A percentile compares a stretch with the other conserved stretches of the same genome.
These are phyloP conservation scores for Mucor irregularis DNA, from an alignment of 371 early-diverging fungal species.

Conservation along the genomic window DNA sequence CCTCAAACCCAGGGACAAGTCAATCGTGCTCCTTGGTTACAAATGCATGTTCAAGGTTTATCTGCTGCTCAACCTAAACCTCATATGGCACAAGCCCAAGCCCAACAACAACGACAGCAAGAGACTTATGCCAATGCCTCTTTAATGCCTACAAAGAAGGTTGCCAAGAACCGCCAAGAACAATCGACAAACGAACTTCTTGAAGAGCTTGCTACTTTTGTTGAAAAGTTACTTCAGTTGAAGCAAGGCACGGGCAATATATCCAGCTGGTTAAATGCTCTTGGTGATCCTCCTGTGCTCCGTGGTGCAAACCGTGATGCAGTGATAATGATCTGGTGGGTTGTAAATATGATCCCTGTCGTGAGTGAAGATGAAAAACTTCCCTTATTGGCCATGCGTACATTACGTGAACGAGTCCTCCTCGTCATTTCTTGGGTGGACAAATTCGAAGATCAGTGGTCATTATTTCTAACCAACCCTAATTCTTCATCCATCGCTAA, in stretches of 20 bases:
- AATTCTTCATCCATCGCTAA: slow-evolving; percentile 1
- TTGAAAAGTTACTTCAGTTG: slow-evolving; percentile 6
- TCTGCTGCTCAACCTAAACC: slow-evolving; percentile 19
- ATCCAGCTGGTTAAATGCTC: slow-evolving; percentile 16
- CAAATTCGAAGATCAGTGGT: slow-evolving; percentile 34
- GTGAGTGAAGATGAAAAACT: slow-evolving; percentile 49
- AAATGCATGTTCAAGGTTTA: slow-evolving; percentile 28
- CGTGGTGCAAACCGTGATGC: slow-evolving; percentile 28
- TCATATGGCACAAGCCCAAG: background rate
- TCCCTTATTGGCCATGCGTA: slow-evolving; percentile 36
- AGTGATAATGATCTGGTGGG: slow-evolving; percentile 55
- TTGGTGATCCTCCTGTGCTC: slow-evolving; percentile 22
- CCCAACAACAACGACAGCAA: slow-evolving; percentile 1
- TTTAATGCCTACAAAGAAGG: background rate
- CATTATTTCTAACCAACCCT: slow-evolving; percentile 11
- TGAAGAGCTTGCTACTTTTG: slow-evolving; percentile 19
- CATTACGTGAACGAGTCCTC: slow-evolving; percentile 49
- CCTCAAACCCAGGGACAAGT: slow-evolving; percentile 26
- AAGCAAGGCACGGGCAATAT: slow-evolving; percentile 2
- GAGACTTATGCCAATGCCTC: background rate
- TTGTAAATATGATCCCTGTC: slow-evolving; percentile 56
- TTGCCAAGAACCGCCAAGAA: slow-evolving; percentile 10
- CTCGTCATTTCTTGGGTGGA: slow-evolving; percentile 45
- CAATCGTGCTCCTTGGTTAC: slow-evolving; percentile 30
- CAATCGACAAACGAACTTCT: slow-evolving; percentile 25